Conservation (phyloP, 2,329 filamentous ascomycete genomes). For the Coniella lustricola region DNA sequence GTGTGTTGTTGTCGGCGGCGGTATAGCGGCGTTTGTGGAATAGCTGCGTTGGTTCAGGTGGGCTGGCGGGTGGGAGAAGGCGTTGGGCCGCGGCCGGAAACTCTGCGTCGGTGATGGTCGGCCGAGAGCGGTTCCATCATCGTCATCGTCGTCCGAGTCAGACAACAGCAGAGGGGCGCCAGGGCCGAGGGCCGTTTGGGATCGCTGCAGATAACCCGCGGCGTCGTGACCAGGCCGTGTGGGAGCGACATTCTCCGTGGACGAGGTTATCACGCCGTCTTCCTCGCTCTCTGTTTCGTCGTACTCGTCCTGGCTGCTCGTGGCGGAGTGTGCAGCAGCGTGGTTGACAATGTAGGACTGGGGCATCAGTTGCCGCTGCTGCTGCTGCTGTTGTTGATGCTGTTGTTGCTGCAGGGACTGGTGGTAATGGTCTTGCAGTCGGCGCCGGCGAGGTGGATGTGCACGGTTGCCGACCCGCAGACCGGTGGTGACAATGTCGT, state of each 20-base stretch:
- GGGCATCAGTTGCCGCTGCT: slow-evolving; percentile 17
- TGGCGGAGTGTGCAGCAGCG: slow-evolving; percentile 34
- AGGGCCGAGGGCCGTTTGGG: slow-evolving; percentile 31
- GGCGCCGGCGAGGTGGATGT: slow-evolving; percentile 53
- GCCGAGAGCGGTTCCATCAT: slow-evolving; percentile 75
- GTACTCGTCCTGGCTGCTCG: slow-evolving; percentile 88
- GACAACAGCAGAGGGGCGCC: slow-evolving; percentile 29
- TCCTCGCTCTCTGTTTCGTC: slow-evolving; percentile 90
- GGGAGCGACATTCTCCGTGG: slow-evolving; percentile 42
- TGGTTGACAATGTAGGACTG: slow-evolving; percentile 31
- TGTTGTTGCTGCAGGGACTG: slow-evolving; percentile 26
- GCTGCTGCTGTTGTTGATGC: slow-evolving; percentile 23
- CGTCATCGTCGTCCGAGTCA: slow-evolving; percentile 57
- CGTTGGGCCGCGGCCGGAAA: slow-evolving; percentile 87
- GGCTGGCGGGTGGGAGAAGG: slow-evolving; percentile 75
- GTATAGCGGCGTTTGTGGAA: slow-evolving; percentile 41
- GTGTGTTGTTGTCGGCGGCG: slow-evolving; percentile 21
- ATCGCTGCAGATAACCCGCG: slow-evolving; percentile 21
- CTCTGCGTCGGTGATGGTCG: slow-evolving; percentile 41
- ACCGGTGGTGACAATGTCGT: slow-evolving; percentile 88
- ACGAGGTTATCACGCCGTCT: slow-evolving; percentile 58
- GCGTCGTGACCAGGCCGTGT: slow-evolving; percentile 17
- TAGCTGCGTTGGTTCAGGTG: slow-evolving; percentile 40
- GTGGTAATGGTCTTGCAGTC: slow-evolving; percentile 36
- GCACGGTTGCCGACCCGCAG: slow-evolving; percentile 65